Percentiles rank a stretch among this genome's conserved stretches.
Evolutionary conservation across 2,329 filamentous ascomycete species (phyloP).

Genomic region (Pseudogymnoascus sp.): DNA sequence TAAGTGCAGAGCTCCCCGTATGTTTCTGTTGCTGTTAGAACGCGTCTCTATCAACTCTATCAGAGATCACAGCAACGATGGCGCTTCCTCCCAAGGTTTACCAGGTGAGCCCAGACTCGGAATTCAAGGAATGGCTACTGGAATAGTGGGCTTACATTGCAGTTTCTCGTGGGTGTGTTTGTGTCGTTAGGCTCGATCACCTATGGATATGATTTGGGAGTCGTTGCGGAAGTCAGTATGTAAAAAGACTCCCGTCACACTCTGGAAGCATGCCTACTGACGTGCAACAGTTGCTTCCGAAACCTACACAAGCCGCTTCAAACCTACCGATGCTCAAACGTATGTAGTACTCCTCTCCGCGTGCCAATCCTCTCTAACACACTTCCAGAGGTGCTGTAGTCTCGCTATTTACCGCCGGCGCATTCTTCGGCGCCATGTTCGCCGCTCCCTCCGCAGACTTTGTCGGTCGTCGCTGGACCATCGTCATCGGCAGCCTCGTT

Average conservation of each 20-base stretch:
- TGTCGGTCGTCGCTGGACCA: slow-evolving; percentile 65
- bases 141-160: slow-evolving; percentile 12
- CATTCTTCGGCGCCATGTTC: slow-evolving; percentile 55
- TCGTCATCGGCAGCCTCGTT: slow-evolving; percentile 60
- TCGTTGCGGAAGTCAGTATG: slow-evolving; percentile 39
- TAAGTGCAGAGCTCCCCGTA: slow-evolving; percentile 1
- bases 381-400: slow-evolving; percentile 58
- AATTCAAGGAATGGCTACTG: neutral
- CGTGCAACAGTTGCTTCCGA: slow-evolving; percentile 36
- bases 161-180: slow-evolving; percentile 47
- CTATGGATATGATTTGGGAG: slow-evolving; percentile 49
- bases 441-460: slow-evolving; percentile 60
- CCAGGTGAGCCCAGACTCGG: slow-evolving; percentile 13
- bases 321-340: slow-evolving; percentile 13
- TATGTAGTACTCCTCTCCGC: neutral
- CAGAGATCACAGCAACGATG: slow-evolving; percentile 27
- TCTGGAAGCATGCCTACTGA: neutral
- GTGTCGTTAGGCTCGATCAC: slow-evolving; percentile 48
- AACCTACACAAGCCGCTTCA: slow-evolving; percentile 36
- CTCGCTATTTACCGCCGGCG: slow-evolving; percentile 65
- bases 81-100: slow-evolving; percentile 39
- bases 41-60: neutral
- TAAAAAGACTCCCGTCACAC: neutral
- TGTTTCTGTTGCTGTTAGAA: neutral
- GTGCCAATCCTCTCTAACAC: neutral